These are phyloP conservation scores for Phytophthora parvispora DNA, from an alignment of 352 stramenopile species.

Conservation along the genomic window DNA sequence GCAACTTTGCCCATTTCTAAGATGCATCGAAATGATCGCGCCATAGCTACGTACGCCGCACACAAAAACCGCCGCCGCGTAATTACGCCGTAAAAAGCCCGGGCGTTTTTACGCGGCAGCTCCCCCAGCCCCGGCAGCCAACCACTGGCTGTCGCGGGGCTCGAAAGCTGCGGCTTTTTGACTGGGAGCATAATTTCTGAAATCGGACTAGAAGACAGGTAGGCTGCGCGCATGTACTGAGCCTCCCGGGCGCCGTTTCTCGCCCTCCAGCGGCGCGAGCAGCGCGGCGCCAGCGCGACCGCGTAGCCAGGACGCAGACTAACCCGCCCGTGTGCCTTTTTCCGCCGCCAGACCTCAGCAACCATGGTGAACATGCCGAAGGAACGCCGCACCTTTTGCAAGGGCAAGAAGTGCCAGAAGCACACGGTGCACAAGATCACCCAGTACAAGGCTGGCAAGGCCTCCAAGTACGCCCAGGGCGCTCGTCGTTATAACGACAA, in stretches of 20 bases:
- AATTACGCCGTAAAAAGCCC: conserved; percentile 31
- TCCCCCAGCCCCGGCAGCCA: conserved; percentile 15
- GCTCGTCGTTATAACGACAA: conserved; percentile 99
- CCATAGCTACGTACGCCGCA: not conserved
- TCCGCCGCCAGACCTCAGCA: conserved; percentile 69
- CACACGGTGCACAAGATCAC: conserved; percentile 99
- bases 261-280: not conserved
- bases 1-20: not conserved
- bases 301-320: conserved; percentile 6
- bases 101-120: conserved; percentile 8
- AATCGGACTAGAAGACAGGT: conserved; percentile 93
- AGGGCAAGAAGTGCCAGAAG: conserved; percentile 99
- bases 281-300: not conserved
- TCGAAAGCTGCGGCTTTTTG: conserved; percentile 39
- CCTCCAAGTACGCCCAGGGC: conserved; percentile 99
- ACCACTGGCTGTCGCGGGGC: conserved; percentile 44
- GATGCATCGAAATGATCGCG: not conserved
- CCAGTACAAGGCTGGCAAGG: conserved; percentile 99
- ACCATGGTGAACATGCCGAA: conserved; percentile 99
- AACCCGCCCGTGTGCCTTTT: not conserved
- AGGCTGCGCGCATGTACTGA: conserved; percentile 15
- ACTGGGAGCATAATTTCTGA: conserved; percentile 72
- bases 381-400: conserved; percentile 99
- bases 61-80: not conserved
- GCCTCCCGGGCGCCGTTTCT: not conserved